phyloP scores from a whole-genome alignment of 1,139 yeast genomes.

The Wickerhamomyces sp. region DNA sequence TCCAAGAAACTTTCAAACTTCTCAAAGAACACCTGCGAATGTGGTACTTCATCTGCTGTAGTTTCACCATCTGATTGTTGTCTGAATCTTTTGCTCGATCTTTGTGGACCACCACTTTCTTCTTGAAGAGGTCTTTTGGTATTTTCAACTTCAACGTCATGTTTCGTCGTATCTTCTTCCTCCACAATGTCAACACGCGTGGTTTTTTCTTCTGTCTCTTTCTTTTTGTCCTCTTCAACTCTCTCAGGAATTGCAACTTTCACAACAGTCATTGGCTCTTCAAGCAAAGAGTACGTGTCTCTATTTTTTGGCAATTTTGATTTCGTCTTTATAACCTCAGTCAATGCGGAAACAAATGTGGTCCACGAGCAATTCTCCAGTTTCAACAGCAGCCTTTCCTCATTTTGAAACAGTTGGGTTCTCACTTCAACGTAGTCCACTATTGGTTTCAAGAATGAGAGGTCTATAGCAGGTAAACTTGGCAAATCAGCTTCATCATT shows the following conservation, averaged over 20 bases:
- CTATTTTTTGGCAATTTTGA: conserved; percentile 17
- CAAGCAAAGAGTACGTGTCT: conserved; percentile 49
- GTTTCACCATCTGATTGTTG: conserved; percentile 26
- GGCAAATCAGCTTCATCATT: not conserved
- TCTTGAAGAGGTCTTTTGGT: not conserved
- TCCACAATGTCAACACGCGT: not conserved
- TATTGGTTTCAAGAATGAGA: conserved; percentile 14
- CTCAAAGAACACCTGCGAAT: conserved; percentile 5
- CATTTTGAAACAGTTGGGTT: conserved; percentile 30
- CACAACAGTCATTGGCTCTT: conserved; percentile 42
- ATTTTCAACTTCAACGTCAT: too few species aligned
- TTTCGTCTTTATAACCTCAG: conserved; percentile 21
- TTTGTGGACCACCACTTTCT: conserved; percentile 21
- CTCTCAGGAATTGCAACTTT: conserved; percentile 20
- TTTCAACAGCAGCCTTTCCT: conserved; percentile 9
- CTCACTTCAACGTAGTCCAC: conserved; percentile 25
- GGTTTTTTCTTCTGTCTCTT: not conserved
- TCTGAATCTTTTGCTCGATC: conserved; percentile 34
- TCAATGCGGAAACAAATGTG: conserved; percentile 21
- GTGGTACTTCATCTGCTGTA: conserved; percentile 15
- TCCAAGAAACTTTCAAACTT: conserved; percentile 7
- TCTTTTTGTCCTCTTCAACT: not conserved
- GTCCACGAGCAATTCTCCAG: conserved; percentile 22
- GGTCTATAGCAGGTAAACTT: conserved; percentile 6
- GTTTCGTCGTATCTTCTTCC: not conserved